These are phyloP conservation scores for Kodamaea arcana DNA, from an alignment of 1,139 yeast genomes.

Conservation along the genomic window DNA sequence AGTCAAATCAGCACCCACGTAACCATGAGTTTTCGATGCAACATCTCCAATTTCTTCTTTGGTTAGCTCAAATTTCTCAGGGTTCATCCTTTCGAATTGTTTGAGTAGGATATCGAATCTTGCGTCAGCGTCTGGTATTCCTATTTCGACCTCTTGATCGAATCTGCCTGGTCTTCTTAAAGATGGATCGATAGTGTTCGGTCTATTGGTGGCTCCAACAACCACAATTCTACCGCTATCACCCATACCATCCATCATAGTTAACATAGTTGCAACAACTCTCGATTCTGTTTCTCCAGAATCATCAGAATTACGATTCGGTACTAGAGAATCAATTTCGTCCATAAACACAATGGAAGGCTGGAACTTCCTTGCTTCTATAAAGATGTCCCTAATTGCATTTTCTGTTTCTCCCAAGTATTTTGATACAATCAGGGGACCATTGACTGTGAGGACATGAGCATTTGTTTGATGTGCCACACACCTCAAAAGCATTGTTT, in stretches of 20 bases:
- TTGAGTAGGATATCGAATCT: conserved; percentile 59
- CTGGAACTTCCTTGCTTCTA: conserved; percentile 78
- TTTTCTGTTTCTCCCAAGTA: conserved; percentile 92
- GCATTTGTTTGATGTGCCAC: conserved; percentile 72
- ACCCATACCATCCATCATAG: conserved; percentile 88
- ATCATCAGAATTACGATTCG: conserved; percentile 76
- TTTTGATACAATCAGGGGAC: conserved; percentile 89
- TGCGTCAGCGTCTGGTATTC: conserved; percentile 70
- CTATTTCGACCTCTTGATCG: conserved; percentile 80
- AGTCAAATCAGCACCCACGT: conserved; percentile 83
- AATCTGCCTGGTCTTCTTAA: conserved; percentile 67
- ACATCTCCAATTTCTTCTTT: conserved; percentile 51
- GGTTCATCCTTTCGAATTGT: conserved; percentile 58
- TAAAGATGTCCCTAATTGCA: conserved; percentile 72
- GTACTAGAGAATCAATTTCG: conserved; percentile 89
- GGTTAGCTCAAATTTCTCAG: conserved; percentile 49
- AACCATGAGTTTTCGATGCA: conserved; percentile 70
- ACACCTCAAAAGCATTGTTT: conserved; percentile 81
- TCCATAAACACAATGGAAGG: conserved; percentile 87
- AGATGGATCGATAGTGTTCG: conserved; percentile 67
- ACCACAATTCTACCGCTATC: conserved; percentile 64
- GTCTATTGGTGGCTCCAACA: conserved; percentile 81
- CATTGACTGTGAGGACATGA: conserved; percentile 80
- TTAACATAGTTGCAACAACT: conserved; percentile 81
- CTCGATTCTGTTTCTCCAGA: conserved; percentile 86